Evolutionary conservation across 768 basidiomycete species (phyloP), one percentile per base, ranked within the genome.

Genomic region (Candolleomyces aberdarensis): DNA sequence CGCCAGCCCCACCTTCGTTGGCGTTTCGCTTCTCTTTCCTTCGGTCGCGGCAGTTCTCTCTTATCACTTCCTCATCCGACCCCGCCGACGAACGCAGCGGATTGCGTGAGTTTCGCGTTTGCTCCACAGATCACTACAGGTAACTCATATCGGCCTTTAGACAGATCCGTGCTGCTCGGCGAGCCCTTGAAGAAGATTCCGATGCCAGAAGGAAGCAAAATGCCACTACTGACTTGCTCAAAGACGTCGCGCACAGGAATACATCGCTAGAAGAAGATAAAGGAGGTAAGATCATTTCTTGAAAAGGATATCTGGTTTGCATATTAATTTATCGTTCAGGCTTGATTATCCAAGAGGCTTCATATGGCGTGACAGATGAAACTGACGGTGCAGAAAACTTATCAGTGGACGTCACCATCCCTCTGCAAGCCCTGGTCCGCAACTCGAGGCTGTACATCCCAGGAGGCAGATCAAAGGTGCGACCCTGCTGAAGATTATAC

Each of bases 371-470:
- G 50, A 74, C 78, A 29, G 79, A 82, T 66, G 72, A 72, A 58
- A 80, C 80, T 56, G 78, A 78, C 56, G 83, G 78, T 57, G 76
- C 78, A 9, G 76, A 82, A 60, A 84, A 83, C 56, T 77, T 91
- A 32, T 75, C 80, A 48, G 76, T 92, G 50, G 88, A 95, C 70
- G 92, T 96, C 44, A 92, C 89, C 4, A 77, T 91, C 47, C 85
- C 94, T 6, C 70, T 96, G 55, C 94, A 95, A 75, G 86, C 90
- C 19, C 78, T 95, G 20, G 91, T 96, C 54, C 81, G 84, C 66
- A 83, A 87, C 64, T 88, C 89, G 43, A 91, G 92, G 69, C 69
- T 97, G 55, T 83, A 86, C 68, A 87, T 96, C 63, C 85, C 93
- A 46, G 85, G 85, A 56, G 87, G 86, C 50, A 79, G 87, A 66